Evolutionary conservation across 805 yeast species (phyloP).

Genomic region (Spathaspora girioi): DNA sequence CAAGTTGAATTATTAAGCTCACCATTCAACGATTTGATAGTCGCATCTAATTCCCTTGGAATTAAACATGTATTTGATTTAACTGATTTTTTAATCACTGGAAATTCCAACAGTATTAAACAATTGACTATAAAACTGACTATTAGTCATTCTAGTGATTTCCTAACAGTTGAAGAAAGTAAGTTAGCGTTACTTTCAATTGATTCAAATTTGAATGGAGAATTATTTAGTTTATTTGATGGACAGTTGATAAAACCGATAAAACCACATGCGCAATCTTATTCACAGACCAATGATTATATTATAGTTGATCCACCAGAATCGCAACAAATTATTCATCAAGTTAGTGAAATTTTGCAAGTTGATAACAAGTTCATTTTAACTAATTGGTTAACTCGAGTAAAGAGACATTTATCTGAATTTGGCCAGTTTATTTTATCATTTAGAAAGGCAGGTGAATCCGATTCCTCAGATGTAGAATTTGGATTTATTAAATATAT

Average conservation of each 20-base stretch:
- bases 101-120: conserved; percentile 14
- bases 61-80: conserved; percentile 14
- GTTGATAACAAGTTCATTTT: conserved; percentile 15
- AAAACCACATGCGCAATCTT: conserved; percentile 3
- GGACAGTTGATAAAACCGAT: conserved; percentile 3
- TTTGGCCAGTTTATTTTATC: conserved; percentile 25
- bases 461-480: conserved; percentile 13
- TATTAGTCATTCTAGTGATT: conserved; percentile 3
- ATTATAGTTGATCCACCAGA: conserved; percentile 30
- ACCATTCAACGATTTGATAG: conserved; percentile 7
- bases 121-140: conserved; percentile 7
- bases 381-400: conserved; percentile 25
- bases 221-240: conserved; percentile 8
- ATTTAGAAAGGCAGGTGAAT: neutral
- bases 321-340: conserved; percentile 21
- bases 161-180: conserved; percentile 7
- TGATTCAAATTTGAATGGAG: conserved; percentile 3
- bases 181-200: conserved; percentile 3
- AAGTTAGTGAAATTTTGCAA: conserved; percentile 29
- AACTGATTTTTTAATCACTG: conserved; percentile 18
- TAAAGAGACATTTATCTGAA: conserved; percentile 29
- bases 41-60: conserved; percentile 4
- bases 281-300: conserved; percentile 7
- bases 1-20: conserved; percentile 3
- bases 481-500: conserved; percentile 33